Percentiles rank a stretch among this genome's conserved stretches.
Conservation (phyloP, 768 basidiomycete genomes). For the Phaffia tasmanica region DNA sequence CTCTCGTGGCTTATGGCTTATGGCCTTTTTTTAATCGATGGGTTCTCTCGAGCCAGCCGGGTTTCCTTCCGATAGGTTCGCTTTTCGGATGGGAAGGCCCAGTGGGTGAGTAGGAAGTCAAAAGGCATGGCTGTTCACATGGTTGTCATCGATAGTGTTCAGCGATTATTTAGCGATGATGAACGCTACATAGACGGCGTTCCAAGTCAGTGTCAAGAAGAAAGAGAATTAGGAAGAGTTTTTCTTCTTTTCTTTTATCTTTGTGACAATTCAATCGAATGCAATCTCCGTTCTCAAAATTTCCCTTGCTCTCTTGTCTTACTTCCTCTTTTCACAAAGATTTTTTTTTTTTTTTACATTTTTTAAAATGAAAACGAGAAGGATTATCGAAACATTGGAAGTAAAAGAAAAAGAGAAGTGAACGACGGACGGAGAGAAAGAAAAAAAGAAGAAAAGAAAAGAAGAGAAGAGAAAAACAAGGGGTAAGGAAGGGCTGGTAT, state of each 20-base stretch:
- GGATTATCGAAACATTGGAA: constrained; percentile 11
- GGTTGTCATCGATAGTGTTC: no score
- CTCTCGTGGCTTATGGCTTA: no score
- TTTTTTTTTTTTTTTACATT: not conserved
- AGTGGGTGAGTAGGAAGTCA: no score
- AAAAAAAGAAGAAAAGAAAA: constrained; percentile 55
- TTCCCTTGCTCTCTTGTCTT: constrained; percentile 55
- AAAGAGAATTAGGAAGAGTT: not conserved
- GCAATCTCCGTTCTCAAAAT: constrained; percentile 46
- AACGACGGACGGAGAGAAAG: not conserved
- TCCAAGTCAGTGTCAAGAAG: no score
- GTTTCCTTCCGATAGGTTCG: no score
- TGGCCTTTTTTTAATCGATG: no score
- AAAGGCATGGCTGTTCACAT: no score
- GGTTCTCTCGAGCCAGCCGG: no score
- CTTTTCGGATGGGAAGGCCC: no score
- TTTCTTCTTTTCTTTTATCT: not conserved
- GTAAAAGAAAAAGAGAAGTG: not conserved
- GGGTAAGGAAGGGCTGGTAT: constrained; percentile 1
- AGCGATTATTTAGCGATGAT: no score
- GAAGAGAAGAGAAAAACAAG: not conserved
- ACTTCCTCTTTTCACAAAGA: constrained; percentile 52
- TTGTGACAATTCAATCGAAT: constrained; percentile 37
- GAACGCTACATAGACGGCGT: no score
- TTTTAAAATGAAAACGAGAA: not conserved